Base-by-base conservation (phyloP, 345 rosid species). In the Euphorbia pulcherrima region DNA sequence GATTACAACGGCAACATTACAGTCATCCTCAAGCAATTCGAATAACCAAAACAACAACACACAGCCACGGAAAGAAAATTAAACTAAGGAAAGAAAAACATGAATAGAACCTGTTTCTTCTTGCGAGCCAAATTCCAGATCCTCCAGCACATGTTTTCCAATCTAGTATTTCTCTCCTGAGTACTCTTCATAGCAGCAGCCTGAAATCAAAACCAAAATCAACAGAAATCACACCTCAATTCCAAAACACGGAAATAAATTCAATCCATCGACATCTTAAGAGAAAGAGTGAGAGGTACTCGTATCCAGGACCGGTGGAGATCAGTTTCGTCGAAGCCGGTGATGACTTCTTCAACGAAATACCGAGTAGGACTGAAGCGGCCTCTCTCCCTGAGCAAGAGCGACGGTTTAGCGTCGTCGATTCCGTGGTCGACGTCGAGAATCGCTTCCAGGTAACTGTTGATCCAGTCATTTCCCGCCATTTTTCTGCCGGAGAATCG, bases 381-480 rank as follows among this genome's bases (percentile, higher is more conserved):
- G 0, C 98, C 98, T 78, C 98, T 78, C 77, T 93, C 96, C 58
- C 97, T 74, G 3, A 93, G 85, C 80, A 93, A 84, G 72, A 93
- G 79, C 9, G 98, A 90, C 9, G 97, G 78, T 57, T 84, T 86
- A 62, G 72, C 84, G 71, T 90, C 92, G 55, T 86, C 94, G 17
- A 89, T 90, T 0, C 86, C 89, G 0, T 85, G 96, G 58, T 96
- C 97, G 8, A 93, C 97, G 72, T 93, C 98, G 20, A 93, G 85
- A 62, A 93, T 93, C 67, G 98, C 98, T 75, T 93, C 97, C 35
- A 93, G 81, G 81, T 93, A 93, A 72, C 98, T 90, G 84, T 90
- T 93, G n/a, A 93, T 83, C 98, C 98, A 93, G 74, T 93, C 98
- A 82, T 93, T 93, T 60, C 96, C 98, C 57, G 97, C 98, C 98